Base-by-base conservation (phyloP, 2,329 filamentous ascomycete genomes). In the Mycogone perniciosa region DNA sequence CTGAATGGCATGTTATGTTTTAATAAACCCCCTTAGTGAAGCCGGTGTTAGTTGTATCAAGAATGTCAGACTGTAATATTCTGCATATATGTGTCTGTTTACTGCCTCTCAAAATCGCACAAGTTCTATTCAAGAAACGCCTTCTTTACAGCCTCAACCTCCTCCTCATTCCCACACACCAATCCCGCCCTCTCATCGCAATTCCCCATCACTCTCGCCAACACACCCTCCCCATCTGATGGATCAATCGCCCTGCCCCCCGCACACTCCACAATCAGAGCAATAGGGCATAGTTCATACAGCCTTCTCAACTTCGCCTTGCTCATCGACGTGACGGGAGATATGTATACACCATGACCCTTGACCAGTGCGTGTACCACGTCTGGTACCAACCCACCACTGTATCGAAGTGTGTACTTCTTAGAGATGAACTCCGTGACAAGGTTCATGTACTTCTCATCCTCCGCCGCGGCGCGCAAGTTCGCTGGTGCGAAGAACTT, bases 401-500 rank as follows among this genome's bases (percentile, higher is more conserved):
- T 74, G 57, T 84, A 85, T 2, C 81, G 69, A 35, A 85, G 67
- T 1, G 81, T 83, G 60, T 82, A 84, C 57, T 72, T 72, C 38
- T 74, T 61, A n/a, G 54, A 43, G 6, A 84, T 74, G 53, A 74
- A 83, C 5, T 68, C 62, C 27, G 66, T 64, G 4, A 84, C 65
- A 0, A 84, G 69, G 0, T 46, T 51, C 62, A 73, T 69, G 61
- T 84, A 85, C 30, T 57, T 56, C 5, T 64, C 58, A 41, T 76
- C 67, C 13, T 82, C 75, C 0, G 75, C 73, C 0, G 81, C 80
- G 0, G 76, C 71, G 7, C 81, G 76, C 48, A 84, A 63, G 57
- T 85, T 85, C 4, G 81, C 81, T 0, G 81, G 81, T 0, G 81
- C 78, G 57, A 85, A 84, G 61, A 83, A 84, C 0, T 75, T 70